phyloP scores from a whole-genome alignment of 2,329 filamentous ascomycete genomes.

The Fusarium miscanthi region DNA sequence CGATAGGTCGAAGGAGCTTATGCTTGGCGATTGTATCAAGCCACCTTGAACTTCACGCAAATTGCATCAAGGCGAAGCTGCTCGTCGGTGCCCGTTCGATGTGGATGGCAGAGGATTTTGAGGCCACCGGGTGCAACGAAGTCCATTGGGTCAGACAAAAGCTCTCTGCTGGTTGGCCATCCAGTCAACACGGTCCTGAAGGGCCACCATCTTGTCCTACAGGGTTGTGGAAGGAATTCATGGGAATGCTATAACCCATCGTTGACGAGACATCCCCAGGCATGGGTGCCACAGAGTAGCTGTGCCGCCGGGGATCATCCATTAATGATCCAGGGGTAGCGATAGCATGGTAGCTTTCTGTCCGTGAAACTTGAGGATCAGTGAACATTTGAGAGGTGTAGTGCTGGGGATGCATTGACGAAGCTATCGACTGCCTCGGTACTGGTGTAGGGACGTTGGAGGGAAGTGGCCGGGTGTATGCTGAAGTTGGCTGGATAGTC shows the following conservation, averaged over 20 bases:
- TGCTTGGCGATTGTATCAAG: not conserved
- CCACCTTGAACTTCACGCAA: not conserved
- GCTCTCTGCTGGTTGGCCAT: conserved; percentile 9
- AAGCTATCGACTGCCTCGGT: conserved; percentile 37
- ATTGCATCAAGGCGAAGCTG: not conserved
- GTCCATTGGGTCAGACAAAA: conserved; percentile 8
- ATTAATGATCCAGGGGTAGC: conserved; percentile 38
- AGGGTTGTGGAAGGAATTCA: conserved; percentile 40
- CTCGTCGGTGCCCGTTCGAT: not conserved
- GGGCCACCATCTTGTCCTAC: conserved; percentile 34
- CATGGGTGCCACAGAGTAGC: conserved; percentile 39
- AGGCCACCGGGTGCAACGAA: not conserved
- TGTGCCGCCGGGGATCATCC: conserved; percentile 42
- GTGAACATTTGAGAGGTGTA: conserved; percentile 39
- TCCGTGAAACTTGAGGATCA: conserved; percentile 34
- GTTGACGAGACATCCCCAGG: conserved; percentile 36
- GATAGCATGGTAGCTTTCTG: conserved; percentile 37
- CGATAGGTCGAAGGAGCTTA: not conserved
- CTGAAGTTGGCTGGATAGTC: conserved; percentile 36
- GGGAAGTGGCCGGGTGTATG: conserved; percentile 45
- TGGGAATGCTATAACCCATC: conserved; percentile 42
- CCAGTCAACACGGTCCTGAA: conserved; percentile 40
- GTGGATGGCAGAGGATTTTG: not conserved
- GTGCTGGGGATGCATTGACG: conserved; percentile 40
- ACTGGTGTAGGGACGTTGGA: conserved; percentile 39